Conservation (phyloP, 371 early-diverging fungal species). For the Syncephalis plumigaleata region DNA sequence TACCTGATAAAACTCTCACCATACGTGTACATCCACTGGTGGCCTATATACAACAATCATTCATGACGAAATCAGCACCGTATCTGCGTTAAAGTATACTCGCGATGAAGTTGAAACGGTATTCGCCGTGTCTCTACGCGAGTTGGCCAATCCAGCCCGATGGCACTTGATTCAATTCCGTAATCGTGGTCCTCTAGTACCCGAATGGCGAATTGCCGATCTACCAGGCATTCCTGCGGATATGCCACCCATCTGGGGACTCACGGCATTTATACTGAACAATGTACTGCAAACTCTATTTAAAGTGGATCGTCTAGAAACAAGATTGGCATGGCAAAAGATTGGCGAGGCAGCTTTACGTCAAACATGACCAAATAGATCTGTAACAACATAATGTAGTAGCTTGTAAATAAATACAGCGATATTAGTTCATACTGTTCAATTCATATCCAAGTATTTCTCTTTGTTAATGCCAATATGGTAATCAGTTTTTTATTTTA, state of each 20-base stretch:
- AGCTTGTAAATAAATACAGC: too few relatives aligned
- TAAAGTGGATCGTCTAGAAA: background rate
- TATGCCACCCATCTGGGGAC: conserved; percentile 42
- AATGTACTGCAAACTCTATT: conserved; percentile 1
- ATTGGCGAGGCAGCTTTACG: too few relatives aligned
- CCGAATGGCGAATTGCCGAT: conserved; percentile 25
- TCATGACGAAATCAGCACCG: conserved; percentile 9
- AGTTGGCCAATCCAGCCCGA: conserved; percentile 30
- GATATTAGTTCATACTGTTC: too few relatives aligned
- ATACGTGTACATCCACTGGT: conserved; percentile 60
- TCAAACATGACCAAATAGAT: too few relatives aligned
- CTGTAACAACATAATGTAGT: too few relatives aligned
- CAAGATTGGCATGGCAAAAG: too few relatives aligned
- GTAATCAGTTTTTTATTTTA: too few relatives aligned
- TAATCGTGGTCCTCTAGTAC: conserved; percentile 30
- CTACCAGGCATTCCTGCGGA: conserved; percentile 27
- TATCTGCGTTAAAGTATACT: conserved; percentile 24
- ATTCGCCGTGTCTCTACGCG: conserved; percentile 46
- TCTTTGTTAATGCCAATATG: too few relatives aligned
- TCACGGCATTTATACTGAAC: conserved; percentile 65
- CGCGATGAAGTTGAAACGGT: conserved; percentile 49
- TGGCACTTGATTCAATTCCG: conserved; percentile 29
- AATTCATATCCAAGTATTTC: too few relatives aligned
- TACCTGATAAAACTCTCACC: conserved; percentile 42
- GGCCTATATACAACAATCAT: conserved; percentile 28